Conservation (phyloP, 495 filamentous ascomycete genomes). For the Talaromyces wortmannii region DNA sequence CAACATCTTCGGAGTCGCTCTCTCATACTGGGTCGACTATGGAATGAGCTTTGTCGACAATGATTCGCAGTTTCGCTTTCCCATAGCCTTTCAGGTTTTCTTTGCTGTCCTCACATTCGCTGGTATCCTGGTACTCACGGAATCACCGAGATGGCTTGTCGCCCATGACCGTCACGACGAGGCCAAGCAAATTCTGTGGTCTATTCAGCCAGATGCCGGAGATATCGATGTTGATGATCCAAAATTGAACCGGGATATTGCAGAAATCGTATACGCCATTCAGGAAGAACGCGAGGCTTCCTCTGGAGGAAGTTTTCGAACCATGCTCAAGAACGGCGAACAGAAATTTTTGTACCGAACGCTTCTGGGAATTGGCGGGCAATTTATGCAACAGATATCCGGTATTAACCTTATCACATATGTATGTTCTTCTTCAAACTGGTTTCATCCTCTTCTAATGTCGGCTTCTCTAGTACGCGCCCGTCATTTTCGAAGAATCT, state of each 20-base stretch:
- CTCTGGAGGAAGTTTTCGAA: slow-evolving; percentile 16
- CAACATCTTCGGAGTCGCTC: slow-evolving; percentile 49
- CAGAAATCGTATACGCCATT: slow-evolving; percentile 22
- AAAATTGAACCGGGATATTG: slow-evolving; percentile 18
- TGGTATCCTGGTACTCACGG: slow-evolving; percentile 43
- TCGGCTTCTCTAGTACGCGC: slow-evolving; percentile 16
- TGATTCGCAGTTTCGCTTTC: slow-evolving; percentile 37
- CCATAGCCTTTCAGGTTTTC: slow-evolving; percentile 48
- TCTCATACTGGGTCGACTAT: slow-evolving; percentile 31
- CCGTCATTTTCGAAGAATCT: slow-evolving; percentile 27
- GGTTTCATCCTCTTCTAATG: neutral
- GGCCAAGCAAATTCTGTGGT: slow-evolving; percentile 24
- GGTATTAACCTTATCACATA: slow-evolving; percentile 41
- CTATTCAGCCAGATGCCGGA: slow-evolving; percentile 21
- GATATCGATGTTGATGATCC: slow-evolving; percentile 17
- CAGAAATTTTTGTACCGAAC: slow-evolving; percentile 24
- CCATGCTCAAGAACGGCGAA: slow-evolving; percentile 29
- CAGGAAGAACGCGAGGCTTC: slow-evolving; percentile 20
- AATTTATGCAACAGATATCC: slow-evolving; percentile 40
- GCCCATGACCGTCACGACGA: slow-evolving; percentile 22
- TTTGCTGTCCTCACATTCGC: slow-evolving; percentile 45
- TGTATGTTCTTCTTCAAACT: slow-evolving; percentile 9
- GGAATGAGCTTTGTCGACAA: slow-evolving; percentile 24
- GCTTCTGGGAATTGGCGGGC: slow-evolving; percentile 29
- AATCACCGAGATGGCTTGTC: slow-evolving; percentile 44